Base-by-base conservation (phyloP, 2,329 filamentous ascomycete genomes). In the Exophiala alcalophila region DNA sequence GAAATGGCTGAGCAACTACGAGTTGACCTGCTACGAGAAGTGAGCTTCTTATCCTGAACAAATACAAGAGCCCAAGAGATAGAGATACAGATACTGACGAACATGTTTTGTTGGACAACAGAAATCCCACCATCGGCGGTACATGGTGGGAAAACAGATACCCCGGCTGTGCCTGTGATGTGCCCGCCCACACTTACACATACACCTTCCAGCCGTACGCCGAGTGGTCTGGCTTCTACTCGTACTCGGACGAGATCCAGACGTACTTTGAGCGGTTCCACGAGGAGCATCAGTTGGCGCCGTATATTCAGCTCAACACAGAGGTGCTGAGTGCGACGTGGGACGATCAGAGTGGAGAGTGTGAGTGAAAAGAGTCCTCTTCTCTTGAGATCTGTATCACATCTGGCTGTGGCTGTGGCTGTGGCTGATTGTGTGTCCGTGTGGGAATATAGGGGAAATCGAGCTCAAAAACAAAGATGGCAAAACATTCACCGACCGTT, bases 281-380 rank as follows among this genome's bases (percentile, higher is more conserved):
- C 16, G 37, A 49, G 3, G 97, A 49, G 32, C 38, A 49, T 23
- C 16, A 46, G 11, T 34, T 49, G n/a, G 36, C 27, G 19, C 36
- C 31, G 5, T 49, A 41, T 18, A 32, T 49, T 7, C 36, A 30
- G 15, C 27, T 49, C 19, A 39, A 46, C 32, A 36, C 35, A n/a
- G 34, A 45, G 20, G 42, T 49, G 9, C 9, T 49, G 25, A 34
- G 37, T 19, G 42, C 46, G 6, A 42, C 38, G 5, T 49, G 46
- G 46, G 30, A 40, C 31, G 41, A 49, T 12, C 34, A 46, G 4
- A 23, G 14, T 8, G 40, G 45, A 10, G 41, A 44, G 19, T 49
- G 45, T 43, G 26, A 49, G 32, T 36, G 24, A 27, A n/a, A n/a
- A n/a, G n/a, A n/a, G n/a, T n/a, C n/a, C n/a, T n/a, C n/a, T n/a